These are phyloP conservation scores for Colletotrichum gloeosporioides DNA, from an alignment of 2,329 filamentous ascomycete species.

Conservation along the genomic window DNA sequence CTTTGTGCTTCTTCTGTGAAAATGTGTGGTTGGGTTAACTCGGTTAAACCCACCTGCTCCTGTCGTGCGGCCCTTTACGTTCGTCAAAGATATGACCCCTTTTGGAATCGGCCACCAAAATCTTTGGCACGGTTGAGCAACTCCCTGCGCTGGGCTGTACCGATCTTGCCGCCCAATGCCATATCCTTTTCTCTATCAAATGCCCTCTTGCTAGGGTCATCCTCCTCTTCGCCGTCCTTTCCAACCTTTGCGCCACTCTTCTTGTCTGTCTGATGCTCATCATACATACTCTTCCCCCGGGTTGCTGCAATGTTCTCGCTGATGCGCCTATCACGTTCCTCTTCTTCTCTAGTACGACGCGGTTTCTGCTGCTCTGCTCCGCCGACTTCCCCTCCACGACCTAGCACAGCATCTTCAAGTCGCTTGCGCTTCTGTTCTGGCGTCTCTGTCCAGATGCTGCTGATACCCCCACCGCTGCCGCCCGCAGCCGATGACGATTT, in stretches of 20 bases:
- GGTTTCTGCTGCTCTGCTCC: slow-evolving; percentile 40
- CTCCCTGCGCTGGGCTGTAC: slow-evolving; percentile 75
- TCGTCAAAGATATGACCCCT: slow-evolving; percentile 68
- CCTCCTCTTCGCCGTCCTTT: slow-evolving; percentile 69
- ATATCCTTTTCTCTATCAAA: slow-evolving; percentile 97
- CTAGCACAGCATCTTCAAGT: slow-evolving; percentile 82
- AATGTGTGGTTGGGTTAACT: neutral
- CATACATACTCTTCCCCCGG: slow-evolving; percentile 63
- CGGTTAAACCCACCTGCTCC: neutral
- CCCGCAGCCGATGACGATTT: slow-evolving; percentile 34
- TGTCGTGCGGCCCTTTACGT: neutral
- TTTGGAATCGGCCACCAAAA: slow-evolving; percentile 82
- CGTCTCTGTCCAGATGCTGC: slow-evolving; percentile 88
- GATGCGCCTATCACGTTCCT: slow-evolving; percentile 55
- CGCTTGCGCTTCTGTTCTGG: slow-evolving; percentile 85
- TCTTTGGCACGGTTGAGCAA: slow-evolving; percentile 80
- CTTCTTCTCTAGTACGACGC: slow-evolving; percentile 62
- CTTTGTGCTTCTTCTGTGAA: neutral
- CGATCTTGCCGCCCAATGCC: slow-evolving; percentile 75
- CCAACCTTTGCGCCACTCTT: slow-evolving; percentile 28
- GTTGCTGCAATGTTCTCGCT: slow-evolving; percentile 57
- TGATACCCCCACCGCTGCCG: slow-evolving; percentile 44
- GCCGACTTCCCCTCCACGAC: slow-evolving; percentile 54
- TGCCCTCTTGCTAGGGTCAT: slow-evolving; percentile 86
- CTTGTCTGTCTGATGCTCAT: slow-evolving; percentile 56